Conservation (phyloP, 1,284 basidiomycete species). For the Tilletiaria anomala region DNA sequence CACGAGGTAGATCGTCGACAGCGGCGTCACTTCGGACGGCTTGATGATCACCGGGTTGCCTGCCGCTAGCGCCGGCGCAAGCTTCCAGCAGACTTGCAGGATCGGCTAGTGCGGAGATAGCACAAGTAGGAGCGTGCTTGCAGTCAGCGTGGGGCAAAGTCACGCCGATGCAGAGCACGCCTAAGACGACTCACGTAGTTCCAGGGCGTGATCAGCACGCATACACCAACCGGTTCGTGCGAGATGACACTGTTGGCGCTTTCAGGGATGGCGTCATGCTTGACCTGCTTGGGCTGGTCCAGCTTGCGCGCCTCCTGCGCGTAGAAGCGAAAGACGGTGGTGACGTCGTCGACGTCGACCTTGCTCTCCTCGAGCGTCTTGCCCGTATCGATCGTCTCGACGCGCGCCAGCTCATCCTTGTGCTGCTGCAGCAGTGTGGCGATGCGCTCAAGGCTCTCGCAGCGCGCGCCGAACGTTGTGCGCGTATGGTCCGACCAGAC, state of each 20-base stretch:
- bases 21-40: slow-evolving; percentile 38
- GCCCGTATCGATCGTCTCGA: slow-evolving; percentile 36
- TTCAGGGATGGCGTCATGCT: slow-evolving; percentile 25
- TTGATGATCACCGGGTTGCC: slow-evolving; percentile 38
- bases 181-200: slow-evolving; percentile 17
- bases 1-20: slow-evolving; percentile 34
- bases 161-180: neutral
- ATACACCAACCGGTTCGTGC: slow-evolving; percentile 37
- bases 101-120: no score
- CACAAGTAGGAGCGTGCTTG: no score
- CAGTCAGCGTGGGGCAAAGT: no score
- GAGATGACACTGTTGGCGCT: slow-evolving; percentile 21
- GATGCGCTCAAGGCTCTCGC: slow-evolving; percentile 14
- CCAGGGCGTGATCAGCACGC: slow-evolving; percentile 38
- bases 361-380: slow-evolving; percentile 34
- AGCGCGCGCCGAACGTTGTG: slow-evolving; percentile 16
- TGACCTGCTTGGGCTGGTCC: slow-evolving; percentile 21
- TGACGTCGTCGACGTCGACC: slow-evolving; percentile 37
- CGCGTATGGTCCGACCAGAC: slow-evolving; percentile 17
- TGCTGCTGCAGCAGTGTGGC: slow-evolving; percentile 33
- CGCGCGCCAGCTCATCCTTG: slow-evolving; percentile 22
- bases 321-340: slow-evolving; percentile 36
- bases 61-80: slow-evolving; percentile 35
- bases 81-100: slow-evolving; percentile 38
- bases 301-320: slow-evolving; percentile 33